These are phyloP conservation scores for Metschnikowia kunwiensis DNA, from an alignment of 805 yeast genomes.

Conservation along the genomic window DNA sequence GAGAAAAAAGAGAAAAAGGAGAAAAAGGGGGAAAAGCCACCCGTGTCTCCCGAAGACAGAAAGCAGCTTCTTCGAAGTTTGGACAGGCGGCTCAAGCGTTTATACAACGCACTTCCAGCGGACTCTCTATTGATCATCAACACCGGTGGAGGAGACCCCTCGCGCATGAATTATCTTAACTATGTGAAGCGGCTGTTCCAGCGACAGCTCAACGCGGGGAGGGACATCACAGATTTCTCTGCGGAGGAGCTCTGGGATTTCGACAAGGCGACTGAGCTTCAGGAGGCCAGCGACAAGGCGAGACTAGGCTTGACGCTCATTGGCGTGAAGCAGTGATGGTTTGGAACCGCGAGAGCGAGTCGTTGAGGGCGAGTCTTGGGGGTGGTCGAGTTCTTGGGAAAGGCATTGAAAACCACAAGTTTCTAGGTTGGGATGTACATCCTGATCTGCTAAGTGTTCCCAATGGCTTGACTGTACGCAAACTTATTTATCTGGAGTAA, in stretches of 20 bases:
- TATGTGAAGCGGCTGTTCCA: conserved; percentile 41
- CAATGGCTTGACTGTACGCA: too few species aligned
- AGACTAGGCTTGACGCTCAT: conserved; percentile 60
- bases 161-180: conserved; percentile 47
- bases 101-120: conserved; percentile 54
- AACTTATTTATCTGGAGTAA: too few species aligned
- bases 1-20: conserved; percentile 8
- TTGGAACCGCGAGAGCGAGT: background rate
- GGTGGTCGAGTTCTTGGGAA: too few species aligned
- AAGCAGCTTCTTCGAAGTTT: conserved; percentile 29
- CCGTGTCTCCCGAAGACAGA: conserved; percentile 9
- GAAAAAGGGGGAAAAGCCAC: conserved; percentile 9
- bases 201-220: conserved; percentile 40
- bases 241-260: conserved; percentile 51
- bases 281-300: conserved; percentile 47
- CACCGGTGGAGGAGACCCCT: conserved; percentile 62
- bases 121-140: conserved; percentile 59
- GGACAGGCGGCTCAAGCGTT: conserved; percentile 41
- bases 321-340: conserved; percentile 20
- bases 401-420: too few species aligned
- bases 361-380: too few species aligned
- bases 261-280: conserved; percentile 46
- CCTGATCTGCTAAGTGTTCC: too few species aligned
- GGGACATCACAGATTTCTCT: conserved; percentile 41
- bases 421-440: too few species aligned